These are phyloP conservation scores for Polymyxa betae DNA, from an alignment of 208 protist species.

Conservation along the genomic window DNA sequence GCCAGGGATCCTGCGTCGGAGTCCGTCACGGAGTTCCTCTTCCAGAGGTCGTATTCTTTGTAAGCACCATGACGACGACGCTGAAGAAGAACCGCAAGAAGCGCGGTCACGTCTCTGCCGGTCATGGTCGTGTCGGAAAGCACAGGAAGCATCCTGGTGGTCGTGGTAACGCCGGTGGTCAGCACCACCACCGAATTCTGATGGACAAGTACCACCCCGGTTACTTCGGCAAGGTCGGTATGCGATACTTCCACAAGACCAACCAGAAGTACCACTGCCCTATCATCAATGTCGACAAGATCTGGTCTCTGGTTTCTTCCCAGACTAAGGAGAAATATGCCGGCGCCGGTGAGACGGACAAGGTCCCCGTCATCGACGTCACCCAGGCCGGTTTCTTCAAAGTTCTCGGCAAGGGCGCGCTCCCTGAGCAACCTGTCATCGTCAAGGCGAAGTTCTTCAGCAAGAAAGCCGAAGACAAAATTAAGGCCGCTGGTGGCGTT, in stretches of 20 bases:
- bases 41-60: neutral
- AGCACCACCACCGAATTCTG: constrained; percentile 98
- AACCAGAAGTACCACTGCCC: constrained; percentile 90
- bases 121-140: constrained; percentile 86
- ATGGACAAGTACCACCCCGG: constrained; percentile 98
- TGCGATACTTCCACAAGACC: constrained; percentile 95
- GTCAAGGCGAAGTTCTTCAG: constrained; percentile 99
- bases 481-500: constrained; percentile 96
- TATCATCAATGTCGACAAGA: constrained; percentile 97
- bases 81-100: constrained; percentile 71
- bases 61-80: constrained; percentile 61
- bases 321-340: constrained; percentile 78
- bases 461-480: constrained; percentile 98
- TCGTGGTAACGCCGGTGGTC: constrained; percentile 99
- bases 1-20: neutral
- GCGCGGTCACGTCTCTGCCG: constrained; percentile 67
- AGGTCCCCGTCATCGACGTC: constrained; percentile 97
- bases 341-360: constrained; percentile 79
- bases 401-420: constrained; percentile 96
- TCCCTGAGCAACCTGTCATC: constrained; percentile 96
- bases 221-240: constrained; percentile 99
- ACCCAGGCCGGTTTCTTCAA: constrained; percentile 95
- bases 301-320: constrained; percentile 95
- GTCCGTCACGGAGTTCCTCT: neutral
- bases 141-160: constrained; percentile 99